Evolutionary conservation across 2,329 filamentous ascomycete species (phyloP).

Genomic region (Ophiostoma australiae): DNA sequence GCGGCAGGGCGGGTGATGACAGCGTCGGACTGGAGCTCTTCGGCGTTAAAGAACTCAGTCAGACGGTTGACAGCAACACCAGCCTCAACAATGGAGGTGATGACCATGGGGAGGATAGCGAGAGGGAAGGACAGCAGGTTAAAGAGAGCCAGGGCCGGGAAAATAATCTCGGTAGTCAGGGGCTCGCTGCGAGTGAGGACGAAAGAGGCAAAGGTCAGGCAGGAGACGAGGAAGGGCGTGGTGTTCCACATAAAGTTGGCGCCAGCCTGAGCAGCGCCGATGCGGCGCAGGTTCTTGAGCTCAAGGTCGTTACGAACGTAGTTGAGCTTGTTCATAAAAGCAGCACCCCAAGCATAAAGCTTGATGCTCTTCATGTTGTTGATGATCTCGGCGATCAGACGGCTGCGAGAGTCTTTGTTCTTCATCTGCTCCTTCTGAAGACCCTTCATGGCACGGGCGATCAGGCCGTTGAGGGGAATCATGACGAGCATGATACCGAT

Average conservation of each 20-base stretch:
- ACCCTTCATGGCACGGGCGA: constrained; percentile 88
- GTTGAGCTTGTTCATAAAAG: constrained; percentile 97
- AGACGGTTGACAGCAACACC: constrained; percentile 86
- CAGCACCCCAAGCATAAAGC: constrained; percentile 93
- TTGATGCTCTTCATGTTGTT: constrained; percentile 99
- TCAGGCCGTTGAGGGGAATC: constrained; percentile 92
- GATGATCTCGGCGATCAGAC: constrained; percentile 93
- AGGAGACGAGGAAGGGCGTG: constrained; percentile 95
- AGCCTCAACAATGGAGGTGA: constrained; percentile 91
- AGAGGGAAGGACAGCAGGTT: constrained; percentile 94
- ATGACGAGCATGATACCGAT: constrained; percentile 94
- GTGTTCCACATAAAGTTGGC: constrained; percentile 98
- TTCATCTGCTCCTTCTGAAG: constrained; percentile 97
- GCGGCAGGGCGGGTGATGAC: constrained; percentile 65
- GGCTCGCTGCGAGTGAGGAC: constrained; percentile 77
- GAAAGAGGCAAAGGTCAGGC: constrained; percentile 91
- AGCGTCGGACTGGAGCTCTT: constrained; percentile 85
- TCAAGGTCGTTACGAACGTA: constrained; percentile 94
- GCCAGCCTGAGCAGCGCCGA: constrained; percentile 87
- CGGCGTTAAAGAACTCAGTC: constrained; percentile 76
- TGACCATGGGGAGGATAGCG: constrained; percentile 93
- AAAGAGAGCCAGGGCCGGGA: constrained; percentile 89
- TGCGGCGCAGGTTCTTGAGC: constrained; percentile 90
- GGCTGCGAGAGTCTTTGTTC: constrained; percentile 91
- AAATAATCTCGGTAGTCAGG: constrained; percentile 89